A percentile compares a stretch with the other conserved stretches of the same genome.
Evolutionary conservation across 2,329 filamentous ascomycete species (phyloP).

Genomic region (Colletotrichum liaoningense): DNA sequence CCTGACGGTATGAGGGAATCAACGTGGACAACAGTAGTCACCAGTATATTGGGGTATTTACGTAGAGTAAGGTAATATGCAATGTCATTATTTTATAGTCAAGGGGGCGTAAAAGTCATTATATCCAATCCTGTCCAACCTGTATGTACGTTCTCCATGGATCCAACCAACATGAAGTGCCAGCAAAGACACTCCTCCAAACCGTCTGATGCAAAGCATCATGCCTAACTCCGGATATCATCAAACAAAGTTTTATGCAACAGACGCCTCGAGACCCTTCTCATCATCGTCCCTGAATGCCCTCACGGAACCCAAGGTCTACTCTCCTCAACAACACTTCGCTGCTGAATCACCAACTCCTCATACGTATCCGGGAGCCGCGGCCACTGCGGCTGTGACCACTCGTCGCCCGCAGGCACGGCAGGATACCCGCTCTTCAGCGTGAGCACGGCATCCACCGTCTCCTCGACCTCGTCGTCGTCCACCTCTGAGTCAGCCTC

Average conservation of each 20-base stretch:
- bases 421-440: conserved; percentile 23
- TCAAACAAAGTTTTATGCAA: background rate
- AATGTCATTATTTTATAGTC: background rate
- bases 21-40: background rate
- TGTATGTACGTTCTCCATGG: background rate
- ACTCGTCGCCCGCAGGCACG: conserved; percentile 29
- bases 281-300: too few relatives aligned
- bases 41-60: background rate
- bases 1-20: too few relatives aligned
- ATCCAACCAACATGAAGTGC: background rate
- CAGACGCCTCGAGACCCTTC: background rate
- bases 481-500: conserved; percentile 35
- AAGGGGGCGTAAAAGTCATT: conserved; percentile 4
- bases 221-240: conserved; percentile 7
- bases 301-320: conserved; percentile 5
- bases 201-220: background rate
- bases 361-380: conserved; percentile 33
- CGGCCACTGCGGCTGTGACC: conserved; percentile 33
- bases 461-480: conserved; percentile 29
- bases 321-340: conserved; percentile 20
- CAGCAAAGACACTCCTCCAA: background rate
- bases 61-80: background rate
- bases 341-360: conserved; percentile 31
- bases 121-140: background rate
- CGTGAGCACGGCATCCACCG: conserved; percentile 30